A percentile compares a stretch with the other conserved stretches of the same genome.
phyloP scores from a whole-genome alignment of 192 early-diverging fungal genomes.

The Cladochytrium replicatum region DNA sequence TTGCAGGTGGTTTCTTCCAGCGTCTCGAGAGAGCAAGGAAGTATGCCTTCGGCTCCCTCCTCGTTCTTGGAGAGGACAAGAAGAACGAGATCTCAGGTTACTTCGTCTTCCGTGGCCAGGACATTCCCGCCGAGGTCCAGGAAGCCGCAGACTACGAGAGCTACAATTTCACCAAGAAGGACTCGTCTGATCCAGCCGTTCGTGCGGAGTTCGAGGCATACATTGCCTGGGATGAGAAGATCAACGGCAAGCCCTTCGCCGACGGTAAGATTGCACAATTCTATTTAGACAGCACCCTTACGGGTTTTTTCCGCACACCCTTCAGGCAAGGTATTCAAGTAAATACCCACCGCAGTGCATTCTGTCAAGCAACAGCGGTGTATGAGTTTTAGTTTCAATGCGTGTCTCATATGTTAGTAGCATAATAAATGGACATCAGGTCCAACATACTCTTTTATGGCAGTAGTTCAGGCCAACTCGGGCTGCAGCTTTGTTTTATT shows the following conservation, averaged over 20 bases:
- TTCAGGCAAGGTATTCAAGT: slow-evolving; percentile 32
- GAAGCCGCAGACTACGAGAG: slow-evolving; percentile 86
- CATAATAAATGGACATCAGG: too few relatives aligned
- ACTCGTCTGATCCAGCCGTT: slow-evolving; percentile 50
- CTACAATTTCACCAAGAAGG: slow-evolving; percentile 67
- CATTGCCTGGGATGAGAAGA: slow-evolving; percentile 80
- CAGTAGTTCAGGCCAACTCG: too few relatives aligned
- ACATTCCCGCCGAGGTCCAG: slow-evolving; percentile 63
- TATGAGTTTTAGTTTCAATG: too few relatives aligned
- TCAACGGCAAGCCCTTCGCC: slow-evolving; percentile 59
- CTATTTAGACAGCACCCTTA: too few relatives aligned
- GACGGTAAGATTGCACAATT: too few relatives aligned
- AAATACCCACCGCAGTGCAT: too few relatives aligned
- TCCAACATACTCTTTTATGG: too few relatives aligned
- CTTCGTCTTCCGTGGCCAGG: slow-evolving; percentile 86
- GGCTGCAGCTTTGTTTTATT: too few relatives aligned
- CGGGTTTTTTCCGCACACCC: too few relatives aligned
- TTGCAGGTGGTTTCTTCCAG: slow-evolving; percentile 83
- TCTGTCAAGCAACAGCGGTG: too few relatives aligned
- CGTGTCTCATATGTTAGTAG: too few relatives aligned
- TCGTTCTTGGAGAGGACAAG: slow-evolving; percentile 73
- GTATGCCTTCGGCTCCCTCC: slow-evolving; percentile 85
- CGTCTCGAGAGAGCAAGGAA: slow-evolving; percentile 87
- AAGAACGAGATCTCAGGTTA: slow-evolving; percentile 86
- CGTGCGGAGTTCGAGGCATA: slow-evolving; percentile 53